Conservation (phyloP, 108 stramenopile species). For the Stephanodiscus minutulus region DNA sequence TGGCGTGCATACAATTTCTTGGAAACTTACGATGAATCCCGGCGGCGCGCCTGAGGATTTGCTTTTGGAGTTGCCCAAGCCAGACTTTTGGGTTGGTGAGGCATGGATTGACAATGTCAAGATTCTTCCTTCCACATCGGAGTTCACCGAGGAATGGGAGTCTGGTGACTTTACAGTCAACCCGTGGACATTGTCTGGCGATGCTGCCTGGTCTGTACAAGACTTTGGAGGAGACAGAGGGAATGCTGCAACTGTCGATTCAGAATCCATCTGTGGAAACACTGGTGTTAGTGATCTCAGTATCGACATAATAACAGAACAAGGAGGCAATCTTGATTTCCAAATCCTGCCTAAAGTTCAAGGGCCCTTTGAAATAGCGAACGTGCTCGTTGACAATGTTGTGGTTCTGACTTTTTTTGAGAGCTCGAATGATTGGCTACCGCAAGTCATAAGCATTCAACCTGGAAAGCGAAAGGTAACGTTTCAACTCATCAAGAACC, state of each 20-base stretch:
- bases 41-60: conserved; percentile 35
- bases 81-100: conserved; percentile 36
- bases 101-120: conserved; percentile 50
- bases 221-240: conserved; percentile 29
- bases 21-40: conserved; percentile 43
- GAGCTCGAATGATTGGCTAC: conserved; percentile 25
- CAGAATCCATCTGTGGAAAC: conserved; percentile 20
- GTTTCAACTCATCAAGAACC: conserved; percentile 41
- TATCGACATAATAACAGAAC: conserved; percentile 50
- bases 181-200: conserved; percentile 41
- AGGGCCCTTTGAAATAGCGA: conserved; percentile 31
- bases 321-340: conserved; percentile 32
- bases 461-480: conserved; percentile 47
- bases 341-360: conserved; percentile 27
- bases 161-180: conserved; percentile 40
- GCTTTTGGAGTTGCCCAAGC: conserved; percentile 15
- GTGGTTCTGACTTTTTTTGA: conserved; percentile 14
- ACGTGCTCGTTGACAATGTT: conserved; percentile 32
- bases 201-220: conserved; percentile 42
- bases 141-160: conserved; percentile 39
- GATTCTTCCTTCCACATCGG: conserved; percentile 24
- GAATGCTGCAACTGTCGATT: conserved; percentile 29
- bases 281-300: conserved; percentile 36
- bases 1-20: conserved; percentile 41
- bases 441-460: conserved; percentile 30